Conservation (phyloP, 2,329 filamentous ascomycete genomes). For the Colletotrichum orbiculare region DNA sequence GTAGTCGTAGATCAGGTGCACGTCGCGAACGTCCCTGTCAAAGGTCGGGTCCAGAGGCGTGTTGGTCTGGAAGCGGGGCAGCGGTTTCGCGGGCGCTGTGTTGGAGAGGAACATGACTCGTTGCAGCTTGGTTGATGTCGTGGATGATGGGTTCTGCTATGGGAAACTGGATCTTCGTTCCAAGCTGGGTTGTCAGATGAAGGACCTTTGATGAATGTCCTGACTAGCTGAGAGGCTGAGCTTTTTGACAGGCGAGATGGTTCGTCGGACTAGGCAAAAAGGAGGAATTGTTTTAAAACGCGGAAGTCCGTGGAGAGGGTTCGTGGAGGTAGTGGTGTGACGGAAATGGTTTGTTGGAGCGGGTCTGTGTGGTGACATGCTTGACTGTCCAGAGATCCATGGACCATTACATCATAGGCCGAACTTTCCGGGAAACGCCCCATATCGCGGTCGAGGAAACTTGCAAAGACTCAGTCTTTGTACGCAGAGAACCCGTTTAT, state of each 20-base stretch:
- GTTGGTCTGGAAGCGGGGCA: slow-evolving; percentile 37
- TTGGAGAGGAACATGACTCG: slow-evolving; percentile 37
- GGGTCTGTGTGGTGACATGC: slow-evolving; percentile 33
- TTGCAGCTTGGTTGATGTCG: neutral
- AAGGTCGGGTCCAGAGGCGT: slow-evolving; percentile 47
- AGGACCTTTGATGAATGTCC: neutral
- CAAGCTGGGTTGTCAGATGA: neutral
- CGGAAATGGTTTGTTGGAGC: slow-evolving; percentile 26
- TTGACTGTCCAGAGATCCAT: slow-evolving; percentile 1
- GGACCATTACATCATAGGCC: slow-evolving; percentile 32
- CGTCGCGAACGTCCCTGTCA: slow-evolving; percentile 62
- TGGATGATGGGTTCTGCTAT: neutral
- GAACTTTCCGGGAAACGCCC: slow-evolving; percentile 20
- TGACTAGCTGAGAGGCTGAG: no score
- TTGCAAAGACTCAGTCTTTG: neutral
- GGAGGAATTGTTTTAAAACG: slow-evolving; percentile 6
- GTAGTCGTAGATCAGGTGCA: slow-evolving; percentile 69
- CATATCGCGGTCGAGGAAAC: neutral
- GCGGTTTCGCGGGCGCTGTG: slow-evolving; percentile 20
- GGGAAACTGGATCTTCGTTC: neutral
- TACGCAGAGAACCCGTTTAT: no score
- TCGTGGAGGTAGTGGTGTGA: slow-evolving; percentile 9
- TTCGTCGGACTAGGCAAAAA: neutral
- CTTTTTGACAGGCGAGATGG: neutral
- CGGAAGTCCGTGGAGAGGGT: slow-evolving; percentile 30